Evolutionary conservation across 1,284 basidiomycete genomes (phyloP).

Genomic region (Ceratobasidium papillatum): DNA sequence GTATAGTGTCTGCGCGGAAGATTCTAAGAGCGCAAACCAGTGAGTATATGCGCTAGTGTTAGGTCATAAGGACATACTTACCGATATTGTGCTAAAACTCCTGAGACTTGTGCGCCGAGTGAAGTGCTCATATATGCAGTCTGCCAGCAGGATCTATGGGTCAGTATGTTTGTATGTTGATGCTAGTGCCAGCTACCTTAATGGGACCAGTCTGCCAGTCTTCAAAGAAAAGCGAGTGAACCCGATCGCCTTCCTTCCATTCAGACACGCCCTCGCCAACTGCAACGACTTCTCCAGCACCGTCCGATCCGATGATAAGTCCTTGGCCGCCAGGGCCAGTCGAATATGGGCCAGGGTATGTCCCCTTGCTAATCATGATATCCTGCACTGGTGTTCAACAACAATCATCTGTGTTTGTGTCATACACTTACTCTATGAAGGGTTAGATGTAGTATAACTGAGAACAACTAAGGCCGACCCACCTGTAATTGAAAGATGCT

Average conservation of each 20-base stretch:
- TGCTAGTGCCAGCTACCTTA: constrained; percentile 43
- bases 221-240: constrained; percentile 59
- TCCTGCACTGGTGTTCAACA: neutral
- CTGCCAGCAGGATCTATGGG: neutral
- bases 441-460: neutral
- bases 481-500: constrained; percentile 21
- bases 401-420: neutral
- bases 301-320: constrained; percentile 65
- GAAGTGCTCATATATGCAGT: neutral
- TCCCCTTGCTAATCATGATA: neutral
- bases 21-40: constrained; percentile 49
- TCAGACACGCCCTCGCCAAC: constrained; percentile 61
- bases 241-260: constrained; percentile 65
- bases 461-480: neutral
- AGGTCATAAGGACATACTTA: constrained; percentile 54
- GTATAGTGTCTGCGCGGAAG: constrained; percentile 3
- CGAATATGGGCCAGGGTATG: neutral
- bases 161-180: neutral
- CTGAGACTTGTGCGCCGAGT: constrained; percentile 4
- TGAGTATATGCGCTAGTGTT: neutral
- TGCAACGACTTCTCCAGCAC: constrained; percentile 67
- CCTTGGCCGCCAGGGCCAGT: constrained; percentile 19
- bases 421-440: neutral
- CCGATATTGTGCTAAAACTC: constrained; percentile 46
- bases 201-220: constrained; percentile 58